Evolutionary conservation across 2,329 filamentous ascomycete species (phyloP), one percentile per base, ranked within the genome.

Genomic region (Chrysoporthe puriensis): DNA sequence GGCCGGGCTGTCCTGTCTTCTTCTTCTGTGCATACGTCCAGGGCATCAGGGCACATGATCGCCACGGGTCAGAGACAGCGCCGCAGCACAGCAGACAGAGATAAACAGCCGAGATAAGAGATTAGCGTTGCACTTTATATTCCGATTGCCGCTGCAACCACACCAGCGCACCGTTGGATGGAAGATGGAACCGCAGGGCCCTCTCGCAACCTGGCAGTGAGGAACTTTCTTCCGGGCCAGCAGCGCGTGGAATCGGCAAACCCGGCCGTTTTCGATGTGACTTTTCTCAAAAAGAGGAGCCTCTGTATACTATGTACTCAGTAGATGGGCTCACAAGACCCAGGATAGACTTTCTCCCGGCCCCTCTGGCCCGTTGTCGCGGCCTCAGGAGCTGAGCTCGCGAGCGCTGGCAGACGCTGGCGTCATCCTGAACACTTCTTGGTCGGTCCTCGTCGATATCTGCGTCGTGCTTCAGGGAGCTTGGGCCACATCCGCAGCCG

Each of bases 81-180:
- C 40, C 11, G 16, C 43, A 46, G 59, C 59, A 48, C 54, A 42
- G 18, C 11, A 32, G 43, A 26, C 11, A 32, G 14, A 59, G 54
- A 65, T 65, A 65, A 50, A 54, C 44, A 42, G 43, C 34, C 44
- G 34, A 65, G 52, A 65, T 60, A 34, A 52, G 57, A 36, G 42
- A 60, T 44, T 9, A 59, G 40, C 63, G 63, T 65, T 59, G 54
- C 63, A 50, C 43, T 59, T 50, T n/a, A 32, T n/a, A 58, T 52
- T 50, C 21, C 32, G 32, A n/a, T 52, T 65, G 56, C 63, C 63
- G 63, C 54, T 52, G 44, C 43, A 65, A 40, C 63, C 54, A 58
- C 42, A 54, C 21, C 50, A 32, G 21, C 26, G 26, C 14, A 57
- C 7, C 54, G 26, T 26, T 26, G 26, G 26, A 26, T 26, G 26